Percentiles rank a stretch among this genome's conserved stretches.
phyloP scores from a whole-genome alignment of 441 rosid genomes.

The Mallotus japonicus region DNA sequence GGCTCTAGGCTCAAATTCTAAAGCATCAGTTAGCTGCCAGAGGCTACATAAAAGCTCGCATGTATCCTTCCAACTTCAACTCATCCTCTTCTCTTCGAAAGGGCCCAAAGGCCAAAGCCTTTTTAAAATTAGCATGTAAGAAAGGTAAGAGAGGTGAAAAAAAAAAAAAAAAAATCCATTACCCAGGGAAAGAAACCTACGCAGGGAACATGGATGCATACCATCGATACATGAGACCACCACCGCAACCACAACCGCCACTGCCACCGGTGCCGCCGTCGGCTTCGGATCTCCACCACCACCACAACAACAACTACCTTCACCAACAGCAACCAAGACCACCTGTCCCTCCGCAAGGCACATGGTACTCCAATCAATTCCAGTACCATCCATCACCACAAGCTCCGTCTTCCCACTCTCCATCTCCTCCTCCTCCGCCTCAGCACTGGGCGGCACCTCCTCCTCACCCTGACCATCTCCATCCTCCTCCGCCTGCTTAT shows the following conservation, averaged over 20 bases:
- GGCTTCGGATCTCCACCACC: conserved; percentile 53
- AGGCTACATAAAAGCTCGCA: background rate
- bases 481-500: conserved; percentile 29
- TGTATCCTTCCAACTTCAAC: no score
- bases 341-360: conserved; percentile 46
- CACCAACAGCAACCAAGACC: conserved; percentile 42
- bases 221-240: conserved; percentile 59
- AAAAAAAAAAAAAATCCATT: background rate
- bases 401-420: conserved; percentile 34
- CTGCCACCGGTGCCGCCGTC: conserved; percentile 23
- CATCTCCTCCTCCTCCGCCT: conserved; percentile 50
- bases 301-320: conserved; percentile 40
- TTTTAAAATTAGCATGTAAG: no score
- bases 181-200: background rate
- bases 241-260: conserved; percentile 37
- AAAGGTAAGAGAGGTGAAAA: no score
- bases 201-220: conserved; percentile 58
- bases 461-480: conserved; percentile 22
- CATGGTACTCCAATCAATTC: conserved; percentile 70
- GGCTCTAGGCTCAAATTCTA: background rate
- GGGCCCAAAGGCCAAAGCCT: background rate
- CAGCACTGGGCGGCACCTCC: conserved; percentile 57
- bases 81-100: background rate
- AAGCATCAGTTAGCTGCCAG: background rate
- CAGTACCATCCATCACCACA: conserved; percentile 44